phyloP scores from a whole-genome alignment of 2,329 filamentous ascomycete species.

The Trichocomaceae sp. region DNA sequence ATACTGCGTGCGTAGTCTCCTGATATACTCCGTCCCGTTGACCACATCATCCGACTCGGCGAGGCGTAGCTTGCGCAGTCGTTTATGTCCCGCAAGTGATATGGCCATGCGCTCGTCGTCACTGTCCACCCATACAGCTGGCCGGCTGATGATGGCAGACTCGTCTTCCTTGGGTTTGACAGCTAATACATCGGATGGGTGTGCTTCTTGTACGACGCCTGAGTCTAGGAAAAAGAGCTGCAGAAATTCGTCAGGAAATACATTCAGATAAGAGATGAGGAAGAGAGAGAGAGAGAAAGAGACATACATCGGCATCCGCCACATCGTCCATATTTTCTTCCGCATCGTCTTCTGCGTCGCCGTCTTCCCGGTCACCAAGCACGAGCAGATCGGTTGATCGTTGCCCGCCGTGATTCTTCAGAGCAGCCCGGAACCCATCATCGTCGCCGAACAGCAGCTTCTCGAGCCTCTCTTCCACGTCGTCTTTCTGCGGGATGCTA shows the following conservation, averaged over 20 bases:
- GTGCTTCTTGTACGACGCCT: constrained; percentile 41
- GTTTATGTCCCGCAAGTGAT: constrained; percentile 68
- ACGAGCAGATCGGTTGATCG: constrained; percentile 34
- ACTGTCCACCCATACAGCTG: constrained; percentile 74
- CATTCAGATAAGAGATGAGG: background rate
- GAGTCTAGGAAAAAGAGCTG: constrained; percentile 77
- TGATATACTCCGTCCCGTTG: constrained; percentile 76
- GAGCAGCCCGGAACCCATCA: constrained; percentile 67
- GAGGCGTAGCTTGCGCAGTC: constrained; percentile 74
- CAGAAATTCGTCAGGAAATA: background rate
- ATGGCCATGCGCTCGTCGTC: constrained; percentile 85
- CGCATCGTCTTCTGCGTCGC: constrained; percentile 38
- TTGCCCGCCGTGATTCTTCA: constrained; percentile 52
- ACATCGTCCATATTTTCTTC: constrained; percentile 54
- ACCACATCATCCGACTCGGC: constrained; percentile 80
- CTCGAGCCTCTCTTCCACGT: constrained; percentile 78
- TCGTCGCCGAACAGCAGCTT: constrained; percentile 81
- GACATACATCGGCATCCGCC: constrained; percentile 63
- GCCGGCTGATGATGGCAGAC: constrained; percentile 12
- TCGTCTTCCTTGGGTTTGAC: constrained; percentile 25
- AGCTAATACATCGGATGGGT: constrained; percentile 32
- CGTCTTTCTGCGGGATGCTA: constrained; percentile 60
- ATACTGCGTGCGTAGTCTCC: constrained; percentile 71
- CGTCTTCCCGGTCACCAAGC: constrained; percentile 24
- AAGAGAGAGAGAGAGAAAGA: background rate